Evolutionary conservation across 805 yeast species (phyloP), one percentile per base, ranked within the genome.

Genomic region (Tetrapisispora pingtungensis): DNA sequence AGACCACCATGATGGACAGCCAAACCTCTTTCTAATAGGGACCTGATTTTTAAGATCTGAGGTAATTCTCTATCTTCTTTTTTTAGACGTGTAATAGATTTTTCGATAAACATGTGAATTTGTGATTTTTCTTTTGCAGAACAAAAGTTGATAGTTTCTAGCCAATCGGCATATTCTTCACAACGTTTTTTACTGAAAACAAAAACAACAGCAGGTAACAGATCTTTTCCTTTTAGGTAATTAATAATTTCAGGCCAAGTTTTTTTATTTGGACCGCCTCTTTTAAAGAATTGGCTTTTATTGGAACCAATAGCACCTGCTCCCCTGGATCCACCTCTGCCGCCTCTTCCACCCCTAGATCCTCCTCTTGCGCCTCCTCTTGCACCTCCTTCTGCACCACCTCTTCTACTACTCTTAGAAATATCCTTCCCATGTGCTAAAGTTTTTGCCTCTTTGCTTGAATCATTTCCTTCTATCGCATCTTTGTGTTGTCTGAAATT

Each of bases 1-100:
- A 89, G 66, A 1, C 97, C 97, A 59, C 96, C 95, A 64, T 89
- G 97, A 60, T 89, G 97, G 2, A 89, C 94, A 0, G 96, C 97
- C 49, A 93, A 84, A 45, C 98, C 98, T 57, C 97, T 73, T 36
- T 86, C 75, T 36, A 93, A 65, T 73, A 90, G 70, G 27, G 87
- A 95, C 52, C 94, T 73, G 47, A 90, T 73, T 51, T 84, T 79
- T 48, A 85, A 51, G 46, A 93, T 90, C 65, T 93, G 98, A 1
- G 98, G 97, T 40, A 93, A 69, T 45, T 84, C 90, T 49, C 97
- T 74, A 60, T 93, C 98, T 56, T 93, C 98, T 54, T 80, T 83
- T 56, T 85, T 86, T 61, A 87, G 74, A 46, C 98, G 74, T 0
- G 89, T 73, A 20, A 89, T 84, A 0, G 97, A 95, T 51, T 80